Evolutionary conservation across 345 rosid species (phyloP).

Genomic region (Eucalyptus sp.): DNA sequence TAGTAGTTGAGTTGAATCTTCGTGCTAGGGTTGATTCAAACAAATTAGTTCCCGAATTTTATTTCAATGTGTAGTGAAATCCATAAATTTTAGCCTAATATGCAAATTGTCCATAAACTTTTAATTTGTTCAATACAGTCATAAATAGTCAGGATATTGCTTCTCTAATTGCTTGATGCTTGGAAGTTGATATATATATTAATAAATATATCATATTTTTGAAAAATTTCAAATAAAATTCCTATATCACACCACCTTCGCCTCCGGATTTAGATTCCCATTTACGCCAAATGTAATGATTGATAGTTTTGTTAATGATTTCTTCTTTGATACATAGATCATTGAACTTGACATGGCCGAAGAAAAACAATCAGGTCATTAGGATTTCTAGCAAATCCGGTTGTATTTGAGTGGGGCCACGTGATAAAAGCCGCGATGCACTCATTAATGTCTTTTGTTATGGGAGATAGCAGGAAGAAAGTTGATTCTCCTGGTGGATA

Average conservation of each 20-base stretch:
- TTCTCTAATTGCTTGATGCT: no score
- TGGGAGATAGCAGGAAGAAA: background rate
- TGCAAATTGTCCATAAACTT: fast-evolving
- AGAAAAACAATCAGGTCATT: background rate
- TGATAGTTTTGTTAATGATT: background rate
- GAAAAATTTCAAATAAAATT: no score
- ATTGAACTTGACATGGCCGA: background rate
- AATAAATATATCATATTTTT: no score
- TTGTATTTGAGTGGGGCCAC: background rate
- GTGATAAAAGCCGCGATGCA: background rate
- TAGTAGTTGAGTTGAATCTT: background rate
- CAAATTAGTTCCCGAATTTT: background rate
- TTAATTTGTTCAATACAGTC: no score
- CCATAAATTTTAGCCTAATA: no score
- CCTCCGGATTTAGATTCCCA: background rate
- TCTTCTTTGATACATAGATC: background rate
- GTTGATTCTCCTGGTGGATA: background rate
- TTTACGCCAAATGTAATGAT: background rate
- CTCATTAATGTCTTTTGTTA: background rate
- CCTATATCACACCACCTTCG: no score
- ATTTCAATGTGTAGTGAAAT: no score
- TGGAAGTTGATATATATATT: no score
- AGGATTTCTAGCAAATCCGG: background rate
- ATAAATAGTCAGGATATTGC: no score
- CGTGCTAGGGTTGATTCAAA: background rate